Percentiles rank a stretch among this genome's conserved stretches.
Conservation (phyloP, 192 early-diverging fungal species). For the Coemansia sp. region DNA sequence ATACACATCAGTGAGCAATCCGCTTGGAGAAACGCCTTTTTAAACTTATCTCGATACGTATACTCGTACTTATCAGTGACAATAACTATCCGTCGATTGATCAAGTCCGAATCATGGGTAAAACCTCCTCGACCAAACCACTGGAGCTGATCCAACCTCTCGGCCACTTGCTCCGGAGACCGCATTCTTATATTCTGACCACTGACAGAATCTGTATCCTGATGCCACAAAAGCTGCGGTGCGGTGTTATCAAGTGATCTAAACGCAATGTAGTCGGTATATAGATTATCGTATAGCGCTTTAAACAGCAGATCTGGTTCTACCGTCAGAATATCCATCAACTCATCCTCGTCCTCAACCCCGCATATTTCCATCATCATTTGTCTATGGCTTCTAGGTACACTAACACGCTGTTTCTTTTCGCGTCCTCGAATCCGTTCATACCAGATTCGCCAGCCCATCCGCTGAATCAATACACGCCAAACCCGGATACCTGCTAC, state of each 20-base stretch:
- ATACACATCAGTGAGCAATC: constrained; percentile 24
- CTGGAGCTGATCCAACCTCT: constrained; percentile 50
- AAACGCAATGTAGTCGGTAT: constrained; percentile 27
- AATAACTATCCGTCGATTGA: constrained; percentile 27
- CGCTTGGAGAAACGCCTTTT: constrained; percentile 13
- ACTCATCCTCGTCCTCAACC: constrained; percentile 24
- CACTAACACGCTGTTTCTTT: constrained; percentile 19
- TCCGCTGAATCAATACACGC: constrained; percentile 32
- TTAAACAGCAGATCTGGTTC: constrained; percentile 52
- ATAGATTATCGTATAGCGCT: constrained; percentile 35
- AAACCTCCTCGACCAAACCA: constrained; percentile 44
- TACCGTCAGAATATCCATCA: constrained; percentile 19
- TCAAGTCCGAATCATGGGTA: constrained; percentile 9
- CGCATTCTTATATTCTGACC: neutral
- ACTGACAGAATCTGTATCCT: neutral
- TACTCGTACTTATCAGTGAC: constrained; percentile 32
- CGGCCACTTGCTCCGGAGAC: constrained; percentile 22
- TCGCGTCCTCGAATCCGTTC: constrained; percentile 33
- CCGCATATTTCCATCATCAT: constrained; percentile 31
- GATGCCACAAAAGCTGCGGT: constrained; percentile 4
- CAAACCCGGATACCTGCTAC: constrained; percentile 29
- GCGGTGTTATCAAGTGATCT: constrained; percentile 15
- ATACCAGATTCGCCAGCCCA: constrained; percentile 43
- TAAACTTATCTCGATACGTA: constrained; percentile 20
- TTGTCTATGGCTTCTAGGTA: constrained; percentile 29